Evolutionary conservation across 331 rosid genomes (phyloP).

Genomic region (Spiraea crenata): DNA sequence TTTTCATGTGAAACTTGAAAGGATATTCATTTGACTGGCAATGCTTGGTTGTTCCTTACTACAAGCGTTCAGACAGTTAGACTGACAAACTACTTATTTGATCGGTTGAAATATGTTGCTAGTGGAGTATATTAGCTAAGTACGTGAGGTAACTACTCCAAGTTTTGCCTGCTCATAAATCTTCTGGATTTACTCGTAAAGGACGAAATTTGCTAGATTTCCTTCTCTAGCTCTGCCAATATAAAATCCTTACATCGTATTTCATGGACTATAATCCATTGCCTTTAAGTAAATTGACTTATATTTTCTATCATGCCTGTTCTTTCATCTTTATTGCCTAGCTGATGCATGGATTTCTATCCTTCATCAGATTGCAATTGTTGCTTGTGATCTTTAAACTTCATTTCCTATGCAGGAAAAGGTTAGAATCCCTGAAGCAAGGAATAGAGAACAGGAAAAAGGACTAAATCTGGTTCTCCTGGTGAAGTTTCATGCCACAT

Average conservation of each 20-base stretch:
- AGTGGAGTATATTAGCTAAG: too few species aligned
- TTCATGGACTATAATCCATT: neutral
- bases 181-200: neutral
- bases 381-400: conserved; percentile 15
- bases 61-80: neutral
- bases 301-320: too few species aligned
- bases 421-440: conserved; percentile 70
- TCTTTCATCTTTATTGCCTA: too few species aligned
- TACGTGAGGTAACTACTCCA: too few species aligned
- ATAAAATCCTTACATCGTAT: neutral
- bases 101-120: neutral
- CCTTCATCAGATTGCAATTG: neutral
- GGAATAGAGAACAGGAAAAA: conserved; percentile 57
- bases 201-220: neutral
- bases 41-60: neutral
- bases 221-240: neutral
- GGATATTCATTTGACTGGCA: neutral
- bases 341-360: neutral
- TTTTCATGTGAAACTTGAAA: conserved; percentile 14
- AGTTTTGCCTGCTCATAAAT: too few species aligned
- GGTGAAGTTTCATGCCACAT: conserved; percentile 20
- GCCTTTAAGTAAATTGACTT: too few species aligned
- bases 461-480: conserved; percentile 38
- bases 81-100: neutral
- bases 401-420: conserved; percentile 48